Evolutionary conservation across 163 green algal genomes (phyloP).

Genomic region (Coccomyxa subellipsoidea): DNA sequence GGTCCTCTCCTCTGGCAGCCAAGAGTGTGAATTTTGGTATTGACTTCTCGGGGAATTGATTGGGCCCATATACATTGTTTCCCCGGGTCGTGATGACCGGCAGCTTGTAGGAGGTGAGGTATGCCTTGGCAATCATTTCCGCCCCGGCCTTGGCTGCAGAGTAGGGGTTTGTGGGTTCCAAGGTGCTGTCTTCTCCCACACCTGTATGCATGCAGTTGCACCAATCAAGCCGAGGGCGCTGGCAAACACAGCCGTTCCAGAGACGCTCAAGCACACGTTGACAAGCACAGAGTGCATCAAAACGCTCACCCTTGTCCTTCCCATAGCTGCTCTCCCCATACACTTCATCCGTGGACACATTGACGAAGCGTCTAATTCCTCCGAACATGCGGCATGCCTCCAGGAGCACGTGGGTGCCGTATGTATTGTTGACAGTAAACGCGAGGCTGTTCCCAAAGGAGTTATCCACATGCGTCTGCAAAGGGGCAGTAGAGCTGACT

Average conservation of each 20-base stretch:
- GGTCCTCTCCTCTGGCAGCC: constrained; percentile 60
- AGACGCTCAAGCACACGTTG: too few relatives aligned
- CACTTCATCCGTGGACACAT: constrained; percentile 95
- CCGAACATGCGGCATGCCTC: constrained; percentile 79
- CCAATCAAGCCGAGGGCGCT: not conserved
- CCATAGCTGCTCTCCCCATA: constrained; percentile 83
- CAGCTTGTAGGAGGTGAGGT: constrained; percentile 93
- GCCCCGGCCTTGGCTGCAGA: constrained; percentile 94
- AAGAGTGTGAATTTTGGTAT: constrained; percentile 89
- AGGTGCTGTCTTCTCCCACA: constrained; percentile 56
- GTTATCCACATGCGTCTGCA: constrained; percentile 98
- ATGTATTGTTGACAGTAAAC: constrained; percentile 99
- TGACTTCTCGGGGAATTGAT: constrained; percentile 91
- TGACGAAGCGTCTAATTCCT: constrained; percentile 89
- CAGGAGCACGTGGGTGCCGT: constrained; percentile 96
- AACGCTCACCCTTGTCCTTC: constrained; percentile 30
- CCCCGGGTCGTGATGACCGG: constrained; percentile 94
- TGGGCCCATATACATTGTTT: constrained; percentile 99
- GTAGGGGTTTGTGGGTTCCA: constrained; percentile 98
- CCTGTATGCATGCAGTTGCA: constrained; percentile 1
- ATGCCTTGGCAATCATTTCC: constrained; percentile 96
- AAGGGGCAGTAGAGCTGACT: too few relatives aligned
- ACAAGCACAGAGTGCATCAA: too few relatives aligned
- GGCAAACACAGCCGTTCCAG: too few relatives aligned
- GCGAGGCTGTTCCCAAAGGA: constrained; percentile 96